These are phyloP conservation scores for Tulasnella sp. DNA, from an alignment of 768 basidiomycete species.

Conservation along the genomic window DNA sequence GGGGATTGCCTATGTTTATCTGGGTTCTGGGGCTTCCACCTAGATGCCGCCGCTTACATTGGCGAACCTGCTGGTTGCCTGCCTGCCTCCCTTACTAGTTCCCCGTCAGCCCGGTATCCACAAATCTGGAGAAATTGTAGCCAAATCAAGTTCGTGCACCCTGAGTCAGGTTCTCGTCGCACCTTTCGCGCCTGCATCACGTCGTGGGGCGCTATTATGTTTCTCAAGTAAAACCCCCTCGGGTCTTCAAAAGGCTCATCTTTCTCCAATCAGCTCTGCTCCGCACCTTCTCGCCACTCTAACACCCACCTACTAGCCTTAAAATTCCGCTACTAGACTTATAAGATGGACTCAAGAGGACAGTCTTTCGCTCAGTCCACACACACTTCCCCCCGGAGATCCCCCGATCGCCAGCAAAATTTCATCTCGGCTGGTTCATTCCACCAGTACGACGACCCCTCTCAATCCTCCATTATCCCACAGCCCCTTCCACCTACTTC, in stretches of 20 bases:
- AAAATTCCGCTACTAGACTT: slow-evolving; percentile 4
- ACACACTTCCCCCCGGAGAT: slow-evolving; percentile 1
- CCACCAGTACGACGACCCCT: slow-evolving; percentile 14
- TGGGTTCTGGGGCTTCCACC: slow-evolving; percentile 4
- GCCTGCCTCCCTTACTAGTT: not conserved
- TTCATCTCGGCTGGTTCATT: slow-evolving; percentile 24
- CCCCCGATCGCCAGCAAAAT: slow-evolving; percentile 23
- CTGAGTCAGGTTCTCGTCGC: not conserved
- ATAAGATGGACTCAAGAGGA: slow-evolving; percentile 21
- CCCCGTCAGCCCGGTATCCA: slow-evolving; percentile 11
- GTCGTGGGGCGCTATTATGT: slow-evolving; percentile 9
- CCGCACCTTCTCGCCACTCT: not conserved
- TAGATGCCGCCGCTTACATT: not conserved
- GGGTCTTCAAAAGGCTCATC: slow-evolving; percentile 5
- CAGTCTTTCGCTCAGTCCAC: slow-evolving; percentile 4
- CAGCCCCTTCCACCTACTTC: slow-evolving; percentile 6
- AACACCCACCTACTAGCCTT: not conserved
- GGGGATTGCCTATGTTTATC: not conserved
- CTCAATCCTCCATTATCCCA: slow-evolving; percentile 14
- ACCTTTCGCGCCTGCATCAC: slow-evolving; percentile 7
- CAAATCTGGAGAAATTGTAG: not conserved
- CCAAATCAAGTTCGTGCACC: slow-evolving; percentile 2
- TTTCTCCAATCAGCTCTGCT: not conserved
- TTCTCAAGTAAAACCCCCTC: not conserved
- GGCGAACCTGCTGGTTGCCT: not conserved